Evolutionary conservation across 768 basidiomycete species (phyloP).

Genomic region (Termitomyces eurrhizus): DNA sequence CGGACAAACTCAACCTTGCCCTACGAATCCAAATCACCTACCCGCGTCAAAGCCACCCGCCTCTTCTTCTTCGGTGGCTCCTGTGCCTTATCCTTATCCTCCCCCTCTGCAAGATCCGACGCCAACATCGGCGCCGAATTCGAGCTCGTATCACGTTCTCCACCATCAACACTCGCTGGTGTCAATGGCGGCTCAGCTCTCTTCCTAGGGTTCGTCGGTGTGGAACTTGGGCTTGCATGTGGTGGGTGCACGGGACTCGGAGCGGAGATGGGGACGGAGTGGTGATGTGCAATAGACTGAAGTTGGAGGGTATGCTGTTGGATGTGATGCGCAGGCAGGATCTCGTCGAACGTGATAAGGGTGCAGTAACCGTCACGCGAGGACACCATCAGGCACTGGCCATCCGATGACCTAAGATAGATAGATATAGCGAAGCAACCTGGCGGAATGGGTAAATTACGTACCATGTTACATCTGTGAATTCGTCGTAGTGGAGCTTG

Average conservation of each 20-base stretch:
- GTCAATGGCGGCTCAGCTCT: constrained; percentile 43
- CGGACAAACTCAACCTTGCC: neutral
- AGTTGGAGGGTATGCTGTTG: constrained; percentile 91
- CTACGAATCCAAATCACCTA: constrained; percentile 52
- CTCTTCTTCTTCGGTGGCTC: constrained; percentile 86
- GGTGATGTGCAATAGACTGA: constrained; percentile 85
- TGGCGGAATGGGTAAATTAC: constrained; percentile 20
- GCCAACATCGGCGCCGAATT: neutral
- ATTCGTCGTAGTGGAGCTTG: constrained; percentile 95
- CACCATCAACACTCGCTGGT: constrained; percentile 47
- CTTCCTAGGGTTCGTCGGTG: constrained; percentile 30
- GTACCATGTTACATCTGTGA: constrained; percentile 95
- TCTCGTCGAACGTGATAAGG: constrained; percentile 91
- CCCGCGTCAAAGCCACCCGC: constrained; percentile 68
- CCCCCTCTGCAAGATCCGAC: constrained; percentile 18
- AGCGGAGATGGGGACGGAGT: constrained; percentile 61
- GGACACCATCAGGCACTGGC: constrained; percentile 86
- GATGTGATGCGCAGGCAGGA: constrained; percentile 80
- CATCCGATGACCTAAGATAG: constrained; percentile 85
- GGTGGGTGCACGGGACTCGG: constrained; percentile 24
- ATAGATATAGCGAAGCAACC: neutral
- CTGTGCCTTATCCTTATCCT: constrained; percentile 22
- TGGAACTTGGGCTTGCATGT: constrained; percentile 25
- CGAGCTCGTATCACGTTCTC: constrained; percentile 21
- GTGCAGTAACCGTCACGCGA: constrained; percentile 98